phyloP scores from a whole-genome alignment of 805 yeast genomes.

The Metschnikowia shivogae region DNA sequence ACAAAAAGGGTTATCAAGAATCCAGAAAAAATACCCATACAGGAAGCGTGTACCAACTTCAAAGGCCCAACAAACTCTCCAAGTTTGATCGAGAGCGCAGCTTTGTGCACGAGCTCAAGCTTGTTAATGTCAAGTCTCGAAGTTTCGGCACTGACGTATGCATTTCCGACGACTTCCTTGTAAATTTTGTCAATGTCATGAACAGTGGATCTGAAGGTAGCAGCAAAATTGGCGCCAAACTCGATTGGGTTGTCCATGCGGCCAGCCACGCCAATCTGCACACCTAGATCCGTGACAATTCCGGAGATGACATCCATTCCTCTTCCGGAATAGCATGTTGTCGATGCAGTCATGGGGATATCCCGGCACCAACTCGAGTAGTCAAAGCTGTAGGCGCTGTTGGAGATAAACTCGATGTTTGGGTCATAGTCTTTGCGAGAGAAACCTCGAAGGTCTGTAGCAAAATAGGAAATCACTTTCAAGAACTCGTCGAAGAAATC shows the following conservation, averaged over 20 bases:
- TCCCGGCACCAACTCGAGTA: conserved; percentile 48
- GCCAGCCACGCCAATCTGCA: conserved; percentile 40
- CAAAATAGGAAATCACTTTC: conserved; percentile 42
- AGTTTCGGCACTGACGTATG: background rate
- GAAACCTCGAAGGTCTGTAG: conserved; percentile 34
- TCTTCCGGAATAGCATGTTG: conserved; percentile 30
- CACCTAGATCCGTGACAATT: conserved; percentile 48
- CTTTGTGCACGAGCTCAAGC: conserved; percentile 11
- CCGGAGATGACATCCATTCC: conserved; percentile 48
- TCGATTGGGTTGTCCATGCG: conserved; percentile 32
- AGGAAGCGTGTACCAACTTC: conserved; percentile 7
- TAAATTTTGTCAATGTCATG: conserved; percentile 11
- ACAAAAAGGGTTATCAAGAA: conserved; percentile 2
- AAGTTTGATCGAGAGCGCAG: conserved; percentile 8
- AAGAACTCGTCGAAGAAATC: conserved; percentile 37
- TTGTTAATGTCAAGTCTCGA: conserved; percentile 10
- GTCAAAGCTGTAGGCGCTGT: conserved; percentile 41
- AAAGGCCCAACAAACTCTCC: conserved; percentile 7
- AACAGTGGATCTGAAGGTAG: conserved; percentile 9
- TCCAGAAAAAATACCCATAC: background rate
- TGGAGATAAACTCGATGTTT: conserved; percentile 16
- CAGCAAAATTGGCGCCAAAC: conserved; percentile 12
- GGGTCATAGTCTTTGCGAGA: conserved; percentile 11
- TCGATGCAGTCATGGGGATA: conserved; percentile 18
- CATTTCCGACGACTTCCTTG: conserved; percentile 5